Evolutionary conservation across 2,329 filamentous ascomycete genomes (phyloP), one percentile per base, ranked within the genome.

Genomic region (Tolypocladium pustulatum): DNA sequence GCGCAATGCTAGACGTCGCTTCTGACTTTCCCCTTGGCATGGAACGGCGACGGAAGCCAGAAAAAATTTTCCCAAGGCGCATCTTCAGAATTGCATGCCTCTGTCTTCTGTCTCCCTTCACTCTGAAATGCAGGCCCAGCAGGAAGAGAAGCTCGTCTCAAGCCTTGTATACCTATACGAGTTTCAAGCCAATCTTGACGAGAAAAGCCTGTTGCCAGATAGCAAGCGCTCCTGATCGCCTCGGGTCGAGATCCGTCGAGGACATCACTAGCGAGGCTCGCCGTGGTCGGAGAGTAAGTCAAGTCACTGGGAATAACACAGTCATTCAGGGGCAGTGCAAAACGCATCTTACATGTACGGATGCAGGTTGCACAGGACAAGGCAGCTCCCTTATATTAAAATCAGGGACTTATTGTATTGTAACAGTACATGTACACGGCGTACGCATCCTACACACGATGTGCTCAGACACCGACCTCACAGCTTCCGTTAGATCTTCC

Each of bases 401-500:
- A n/a, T n/a, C 38, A 34, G 49, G 30, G 30, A 34, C 20, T 53
- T 53, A 20, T 34, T 52, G 30, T 36, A 36, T 53, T 53, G 49
- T 53, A 53, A 53, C 49, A 34, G 20, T 53, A 53, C 49, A 36
- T 53, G 49, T 53, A 53, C 49, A 52, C 27, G 25, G 49, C 27
- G 49, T 34, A 13, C 30, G 49, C 49, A 52, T 32, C 49, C 49
- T 52, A 52, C 49, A 32, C 49, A 20, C 17, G 20, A 5, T 10
- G 15, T 13, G 12, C 27, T 52, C 27, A 20, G 13, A n/a, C 49
- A 3, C 17, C 17, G 4, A 2, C 49, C 17, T 15, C 30, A 10
- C 30, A 36, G 4, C 49, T 30, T 10, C 20, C 40, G 6, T 65
- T 66, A 78, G 38, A 62, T 61, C 62, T 72, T 74, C 25, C 77